A percentile compares a stretch with the other conserved stretches of the same genome.
These are phyloP conservation scores for Mycosarcoma mackinlayi DNA, from an alignment of 1,284 basidiomycete species.

Conservation along the genomic window DNA sequence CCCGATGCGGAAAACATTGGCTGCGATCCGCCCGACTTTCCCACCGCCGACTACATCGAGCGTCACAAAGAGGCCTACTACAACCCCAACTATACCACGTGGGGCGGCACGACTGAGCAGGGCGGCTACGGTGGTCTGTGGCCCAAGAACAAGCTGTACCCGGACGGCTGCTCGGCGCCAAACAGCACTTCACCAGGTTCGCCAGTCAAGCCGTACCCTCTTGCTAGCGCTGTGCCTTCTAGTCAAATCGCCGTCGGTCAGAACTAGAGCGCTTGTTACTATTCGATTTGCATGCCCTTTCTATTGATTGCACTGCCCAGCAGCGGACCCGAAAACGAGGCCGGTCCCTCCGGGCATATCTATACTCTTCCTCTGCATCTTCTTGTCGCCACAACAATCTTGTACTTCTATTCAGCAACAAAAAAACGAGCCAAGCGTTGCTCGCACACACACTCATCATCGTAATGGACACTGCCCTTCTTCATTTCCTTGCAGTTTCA, in stretches of 20 bases:
- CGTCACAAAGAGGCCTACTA: constrained; percentile 52
- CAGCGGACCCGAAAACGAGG: not conserved
- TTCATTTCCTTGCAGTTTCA: not conserved
- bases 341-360: constrained; percentile 11
- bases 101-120: constrained; percentile 52
- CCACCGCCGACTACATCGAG: constrained; percentile 73
- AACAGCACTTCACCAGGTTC: constrained; percentile 37
- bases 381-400: not conserved
- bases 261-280: constrained; percentile 3
- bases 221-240: constrained; percentile 35
- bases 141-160: constrained; percentile 56
- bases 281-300: too few relatives aligned
- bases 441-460: not conserved
- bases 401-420: constrained; percentile 1
- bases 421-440: not conserved
- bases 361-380: not conserved
- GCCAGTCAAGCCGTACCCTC: constrained; percentile 42
- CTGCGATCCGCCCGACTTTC: constrained; percentile 69
- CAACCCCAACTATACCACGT: constrained; percentile 56
- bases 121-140: constrained; percentile 60
- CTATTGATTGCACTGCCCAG: too few relatives aligned
- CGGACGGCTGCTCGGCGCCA: constrained; percentile 36
- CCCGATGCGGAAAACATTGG: constrained; percentile 49
- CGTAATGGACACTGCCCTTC: constrained; percentile 5
- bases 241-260: constrained; percentile 36